phyloP scores from a whole-genome alignment of 1,139 yeast genomes.

The Kurtzmaniella quercitrusa region DNA sequence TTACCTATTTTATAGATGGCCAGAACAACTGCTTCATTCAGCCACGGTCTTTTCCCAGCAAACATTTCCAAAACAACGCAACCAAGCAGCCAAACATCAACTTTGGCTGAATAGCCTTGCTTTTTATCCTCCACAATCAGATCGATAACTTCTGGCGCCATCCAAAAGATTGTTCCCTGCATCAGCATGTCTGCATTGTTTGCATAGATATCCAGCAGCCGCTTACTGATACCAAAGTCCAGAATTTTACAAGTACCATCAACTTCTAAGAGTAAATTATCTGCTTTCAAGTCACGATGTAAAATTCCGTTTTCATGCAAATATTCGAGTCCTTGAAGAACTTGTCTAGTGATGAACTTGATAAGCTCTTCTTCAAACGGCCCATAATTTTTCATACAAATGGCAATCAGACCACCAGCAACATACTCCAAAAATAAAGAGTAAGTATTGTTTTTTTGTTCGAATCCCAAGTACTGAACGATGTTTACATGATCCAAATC shows the following conservation, averaged over 20 bases:
- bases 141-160: constrained; percentile 98
- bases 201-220: constrained; percentile 80
- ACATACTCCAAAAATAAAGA: constrained; percentile 91
- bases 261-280: constrained; percentile 78
- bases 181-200: constrained; percentile 94
- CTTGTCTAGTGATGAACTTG: constrained; percentile 72
- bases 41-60: constrained; percentile 84
- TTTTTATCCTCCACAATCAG: constrained; percentile 69
- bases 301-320: constrained; percentile 82
- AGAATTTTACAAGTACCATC: constrained; percentile 96
- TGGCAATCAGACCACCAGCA: constrained; percentile 95
- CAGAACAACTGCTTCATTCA: constrained; percentile 71
- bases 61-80: constrained; percentile 96
- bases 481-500: constrained; percentile 91
- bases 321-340: constrained; percentile 77
- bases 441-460: constrained; percentile 68
- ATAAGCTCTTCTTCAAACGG: constrained; percentile 77
- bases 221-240: constrained; percentile 94
- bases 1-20: constrained; percentile 74
- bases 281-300: constrained; percentile 96
- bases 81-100: constrained; percentile 90
- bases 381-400: constrained; percentile 79
- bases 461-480: constrained; percentile 94
- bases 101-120: constrained; percentile 95
- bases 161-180: constrained; percentile 99